phyloP scores from a whole-genome alignment of 345 rosid genomes.

The Microcos paniculata region DNA sequence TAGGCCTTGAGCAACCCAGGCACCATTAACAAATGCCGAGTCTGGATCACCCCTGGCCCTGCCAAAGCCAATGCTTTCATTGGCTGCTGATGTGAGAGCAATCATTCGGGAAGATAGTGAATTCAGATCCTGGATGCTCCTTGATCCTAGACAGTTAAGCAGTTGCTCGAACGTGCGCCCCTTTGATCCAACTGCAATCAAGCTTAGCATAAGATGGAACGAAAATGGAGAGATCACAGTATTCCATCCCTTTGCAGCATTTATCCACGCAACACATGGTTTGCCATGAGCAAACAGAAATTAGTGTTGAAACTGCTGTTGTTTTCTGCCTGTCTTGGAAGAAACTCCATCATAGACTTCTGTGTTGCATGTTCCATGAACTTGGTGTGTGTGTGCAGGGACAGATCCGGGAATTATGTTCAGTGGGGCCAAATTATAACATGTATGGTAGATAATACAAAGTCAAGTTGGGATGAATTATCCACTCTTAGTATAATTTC shows the following conservation, averaged over 20 bases:
- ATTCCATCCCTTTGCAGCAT: too few relatives aligned
- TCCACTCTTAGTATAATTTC: too few relatives aligned
- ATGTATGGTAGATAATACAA: too few relatives aligned
- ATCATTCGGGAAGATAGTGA: not conserved
- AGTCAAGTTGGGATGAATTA: too few relatives aligned
- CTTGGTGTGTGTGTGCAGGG: too few relatives aligned
- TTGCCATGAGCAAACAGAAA: too few relatives aligned
- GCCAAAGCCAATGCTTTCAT: not conserved
- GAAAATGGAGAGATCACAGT: slow-evolving; percentile 24
- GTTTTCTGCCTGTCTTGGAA: not conserved
- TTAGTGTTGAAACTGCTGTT: too few relatives aligned
- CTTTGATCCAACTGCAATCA: slow-evolving; percentile 14
- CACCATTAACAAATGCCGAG: slow-evolving; percentile 1
- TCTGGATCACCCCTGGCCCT: not conserved
- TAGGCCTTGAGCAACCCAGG: not conserved
- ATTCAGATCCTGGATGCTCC: not conserved
- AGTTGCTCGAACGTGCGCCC: slow-evolving; percentile 1
- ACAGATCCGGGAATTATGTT: too few relatives aligned
- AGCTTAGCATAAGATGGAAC: slow-evolving; percentile 16
- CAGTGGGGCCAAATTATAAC: too few relatives aligned
- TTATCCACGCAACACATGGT: too few relatives aligned
- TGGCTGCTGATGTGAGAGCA: not conserved
- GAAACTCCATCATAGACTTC: not conserved
- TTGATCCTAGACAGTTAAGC: not conserved
- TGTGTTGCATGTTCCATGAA: not conserved